A percentile compares a stretch with the other conserved stretches of the same genome.
Evolutionary conservation across 164 flowering plant genomes (phyloP).

Genomic region (Sedum album): DNA sequence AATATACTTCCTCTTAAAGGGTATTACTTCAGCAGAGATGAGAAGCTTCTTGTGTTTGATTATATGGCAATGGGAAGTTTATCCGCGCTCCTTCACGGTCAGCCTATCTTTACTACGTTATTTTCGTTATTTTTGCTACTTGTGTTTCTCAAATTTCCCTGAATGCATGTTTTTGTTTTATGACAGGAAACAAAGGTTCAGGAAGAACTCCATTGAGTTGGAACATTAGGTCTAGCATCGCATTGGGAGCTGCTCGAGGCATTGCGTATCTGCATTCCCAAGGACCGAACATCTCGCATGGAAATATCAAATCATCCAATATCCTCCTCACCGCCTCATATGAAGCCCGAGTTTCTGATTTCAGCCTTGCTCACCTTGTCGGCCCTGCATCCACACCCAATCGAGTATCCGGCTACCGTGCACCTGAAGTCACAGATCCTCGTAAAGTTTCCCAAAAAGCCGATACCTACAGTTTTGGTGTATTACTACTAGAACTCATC

Average conservation of each 20-base stretch:
- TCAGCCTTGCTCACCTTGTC: neutral
- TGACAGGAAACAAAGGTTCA: neutral
- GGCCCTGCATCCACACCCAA: neutral
- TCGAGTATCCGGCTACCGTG: constrained; percentile 3
- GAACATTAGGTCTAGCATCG: neutral
- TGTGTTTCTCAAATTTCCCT: neutral
- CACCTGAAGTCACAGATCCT: constrained; percentile 1
- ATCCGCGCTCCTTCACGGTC: constrained; percentile 94
- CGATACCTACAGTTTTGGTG: constrained; percentile 4
- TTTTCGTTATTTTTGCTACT: neutral
- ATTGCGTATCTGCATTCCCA: constrained; percentile 4
- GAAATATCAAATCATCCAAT: constrained; percentile 5
- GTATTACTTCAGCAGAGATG: constrained; percentile 28
- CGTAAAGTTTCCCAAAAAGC: neutral
- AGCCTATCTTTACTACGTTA: constrained; percentile 13
- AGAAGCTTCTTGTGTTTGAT: constrained; percentile 4
- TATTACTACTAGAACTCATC: neutral
- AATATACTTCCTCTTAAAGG: constrained; percentile 76
- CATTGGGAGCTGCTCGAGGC: constrained; percentile 7
- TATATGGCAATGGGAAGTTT: constrained; percentile 91
- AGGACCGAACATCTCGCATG: constrained; percentile 1
- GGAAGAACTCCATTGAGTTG: constrained; percentile 5
- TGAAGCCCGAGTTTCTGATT: constrained; percentile 6
- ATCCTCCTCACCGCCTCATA: neutral
- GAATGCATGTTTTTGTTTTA: neutral